Conservation (phyloP, 208 protist genomes). For the Lotmaria passim region DNA sequence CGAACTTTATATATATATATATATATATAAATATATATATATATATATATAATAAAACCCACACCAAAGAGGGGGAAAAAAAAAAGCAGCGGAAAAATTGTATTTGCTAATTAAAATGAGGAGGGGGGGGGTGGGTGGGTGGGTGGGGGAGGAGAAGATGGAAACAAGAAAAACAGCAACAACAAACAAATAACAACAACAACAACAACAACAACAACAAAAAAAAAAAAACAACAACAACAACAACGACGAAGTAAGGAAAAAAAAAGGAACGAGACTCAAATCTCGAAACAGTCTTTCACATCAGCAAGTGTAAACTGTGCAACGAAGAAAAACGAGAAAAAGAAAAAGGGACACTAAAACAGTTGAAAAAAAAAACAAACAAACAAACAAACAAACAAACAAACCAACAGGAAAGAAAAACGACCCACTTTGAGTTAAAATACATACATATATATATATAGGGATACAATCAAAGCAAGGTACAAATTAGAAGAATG, state of each 20-base stretch:
- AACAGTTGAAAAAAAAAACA: constrained; percentile 6
- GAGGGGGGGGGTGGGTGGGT: background rate
- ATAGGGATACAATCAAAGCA: background rate
- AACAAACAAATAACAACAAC: background rate
- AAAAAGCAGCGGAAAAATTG: no score
- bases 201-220: background rate
- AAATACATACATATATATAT: background rate
- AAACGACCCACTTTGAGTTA: constrained; percentile 14
- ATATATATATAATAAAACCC: background rate
- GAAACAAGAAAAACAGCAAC: background rate
- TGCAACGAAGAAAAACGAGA: background rate
- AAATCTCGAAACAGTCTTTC: background rate
- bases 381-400: constrained; percentile 7
- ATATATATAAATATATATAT: no score
- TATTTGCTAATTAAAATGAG: background rate
- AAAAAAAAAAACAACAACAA: background rate
- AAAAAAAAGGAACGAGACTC: background rate
- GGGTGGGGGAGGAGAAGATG: background rate
- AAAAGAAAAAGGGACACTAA: background rate
- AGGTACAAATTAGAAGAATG: no score
- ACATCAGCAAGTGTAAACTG: no score
- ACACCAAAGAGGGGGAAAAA: background rate
- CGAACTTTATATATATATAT: no score
- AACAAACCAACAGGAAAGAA: constrained; percentile 10
- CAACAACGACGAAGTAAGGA: background rate